Conservation (phyloP, 2,329 filamentous ascomycete species). For the Fusarium circinatum region DNA sequence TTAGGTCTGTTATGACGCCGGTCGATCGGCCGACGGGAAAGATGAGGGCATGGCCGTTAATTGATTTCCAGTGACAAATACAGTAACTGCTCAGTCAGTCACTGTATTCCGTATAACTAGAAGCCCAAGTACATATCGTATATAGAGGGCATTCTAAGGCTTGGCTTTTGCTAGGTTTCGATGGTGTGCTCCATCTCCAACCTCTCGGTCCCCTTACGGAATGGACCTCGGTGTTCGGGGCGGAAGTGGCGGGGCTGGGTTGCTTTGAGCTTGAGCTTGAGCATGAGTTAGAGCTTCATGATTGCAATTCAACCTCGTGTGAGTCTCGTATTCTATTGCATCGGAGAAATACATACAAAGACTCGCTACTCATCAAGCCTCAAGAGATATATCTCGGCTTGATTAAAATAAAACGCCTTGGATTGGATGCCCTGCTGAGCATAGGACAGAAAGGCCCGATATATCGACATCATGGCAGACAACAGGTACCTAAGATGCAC, state of each 20-base stretch:
- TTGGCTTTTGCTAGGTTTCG: constrained; percentile 21
- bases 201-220: constrained; percentile 11
- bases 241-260: constrained; percentile 29
- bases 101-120: not conserved
- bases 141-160: not conserved
- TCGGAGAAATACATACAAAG: not conserved
- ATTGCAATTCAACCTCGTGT: constrained; percentile 13
- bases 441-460: not conserved
- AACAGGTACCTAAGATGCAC: constrained; percentile 19
- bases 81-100: not conserved
- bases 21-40: constrained; percentile 25
- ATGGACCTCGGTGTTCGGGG: constrained; percentile 28
- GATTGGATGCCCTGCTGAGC: not conserved
- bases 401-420: not conserved
- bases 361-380: not conserved
- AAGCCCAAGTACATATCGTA: not conserved
- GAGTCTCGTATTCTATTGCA: not conserved
- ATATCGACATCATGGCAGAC: constrained; percentile 27
- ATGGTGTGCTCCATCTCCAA: constrained; percentile 35
- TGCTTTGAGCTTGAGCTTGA: not conserved
- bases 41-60: not conserved
- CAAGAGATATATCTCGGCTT: not conserved
- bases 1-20: not conserved
- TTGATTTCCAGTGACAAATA: not conserved
- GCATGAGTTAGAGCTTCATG: not conserved